Evolutionary conservation across 2,329 filamentous ascomycete genomes (phyloP).

Genomic region (Scedosporium dehoogii): DNA sequence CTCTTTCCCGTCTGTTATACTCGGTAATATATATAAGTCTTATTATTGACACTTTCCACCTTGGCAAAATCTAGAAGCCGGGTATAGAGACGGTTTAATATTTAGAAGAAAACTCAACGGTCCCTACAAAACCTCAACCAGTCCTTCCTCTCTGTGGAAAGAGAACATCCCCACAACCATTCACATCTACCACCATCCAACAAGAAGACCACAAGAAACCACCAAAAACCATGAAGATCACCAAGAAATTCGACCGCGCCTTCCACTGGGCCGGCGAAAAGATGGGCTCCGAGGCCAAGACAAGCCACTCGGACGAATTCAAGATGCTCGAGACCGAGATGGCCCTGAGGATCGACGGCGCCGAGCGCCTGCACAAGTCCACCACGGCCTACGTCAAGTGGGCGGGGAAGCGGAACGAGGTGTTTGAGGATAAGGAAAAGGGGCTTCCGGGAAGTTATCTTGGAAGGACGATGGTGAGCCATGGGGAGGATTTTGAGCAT

Average conservation of each 20-base stretch:
- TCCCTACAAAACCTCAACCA: neutral
- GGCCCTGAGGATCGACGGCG: constrained; percentile 77
- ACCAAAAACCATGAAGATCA: constrained; percentile 38
- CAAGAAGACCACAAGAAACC: neutral
- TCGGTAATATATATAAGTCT: neutral
- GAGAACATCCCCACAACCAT: neutral
- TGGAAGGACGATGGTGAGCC: constrained; percentile 74
- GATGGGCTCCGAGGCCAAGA: constrained; percentile 88
- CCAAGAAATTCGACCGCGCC: constrained; percentile 87
- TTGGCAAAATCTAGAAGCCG: neutral
- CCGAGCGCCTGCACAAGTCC: constrained; percentile 80
- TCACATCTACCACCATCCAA: neutral
- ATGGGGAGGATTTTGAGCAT: constrained; percentile 86
- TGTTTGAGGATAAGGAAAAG: constrained; percentile 76
- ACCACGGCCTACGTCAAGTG: constrained; percentile 84
- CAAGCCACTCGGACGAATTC: constrained; percentile 81
- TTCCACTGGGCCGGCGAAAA: constrained; percentile 98
- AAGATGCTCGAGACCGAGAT: constrained; percentile 84
- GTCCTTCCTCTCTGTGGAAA: neutral
- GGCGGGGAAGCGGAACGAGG: constrained; percentile 72
- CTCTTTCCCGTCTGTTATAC: neutral
- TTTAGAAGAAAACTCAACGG: neutral
- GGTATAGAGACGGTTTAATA: neutral
- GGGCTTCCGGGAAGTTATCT: constrained; percentile 68
- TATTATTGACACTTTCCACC: neutral